Evolutionary conservation across 1,139 yeast genomes (phyloP).

Genomic region (Pneumocystis canis): DNA sequence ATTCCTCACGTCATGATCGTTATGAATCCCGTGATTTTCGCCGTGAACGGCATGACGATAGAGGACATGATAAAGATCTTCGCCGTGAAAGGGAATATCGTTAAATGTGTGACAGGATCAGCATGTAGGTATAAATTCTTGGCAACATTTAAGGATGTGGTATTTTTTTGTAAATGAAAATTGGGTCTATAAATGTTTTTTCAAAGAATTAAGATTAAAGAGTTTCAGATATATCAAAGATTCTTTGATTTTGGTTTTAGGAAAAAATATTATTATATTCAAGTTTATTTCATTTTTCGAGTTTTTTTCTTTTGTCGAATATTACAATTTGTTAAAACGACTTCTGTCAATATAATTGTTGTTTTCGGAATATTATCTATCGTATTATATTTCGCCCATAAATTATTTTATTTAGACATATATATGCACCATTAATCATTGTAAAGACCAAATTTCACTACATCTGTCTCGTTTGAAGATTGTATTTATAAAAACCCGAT

Average conservation of each 20-base stretch:
- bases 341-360: neutral
- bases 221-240: neutral
- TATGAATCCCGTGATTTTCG: conserved; percentile 17
- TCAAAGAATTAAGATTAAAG: neutral
- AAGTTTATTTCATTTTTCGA: neutral
- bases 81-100: neutral
- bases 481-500: neutral
- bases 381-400: neutral
- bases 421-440: neutral
- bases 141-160: neutral
- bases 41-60: conserved; percentile 12
- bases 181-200: neutral
- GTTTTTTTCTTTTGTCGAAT: neutral
- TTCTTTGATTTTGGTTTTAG: neutral
- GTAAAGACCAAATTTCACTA: neutral
- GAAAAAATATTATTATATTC: neutral
- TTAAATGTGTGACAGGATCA: neutral
- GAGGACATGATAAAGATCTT: neutral
- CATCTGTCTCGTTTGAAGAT: neutral
- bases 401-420: neutral
- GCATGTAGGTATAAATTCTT: neutral
- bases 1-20: conserved; percentile 13
- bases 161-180: neutral
- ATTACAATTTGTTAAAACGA: neutral
- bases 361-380: neutral